Evolutionary conservation across 2,329 filamentous ascomycete species (phyloP).

Genomic region (Aspergillus chevalieri): DNA sequence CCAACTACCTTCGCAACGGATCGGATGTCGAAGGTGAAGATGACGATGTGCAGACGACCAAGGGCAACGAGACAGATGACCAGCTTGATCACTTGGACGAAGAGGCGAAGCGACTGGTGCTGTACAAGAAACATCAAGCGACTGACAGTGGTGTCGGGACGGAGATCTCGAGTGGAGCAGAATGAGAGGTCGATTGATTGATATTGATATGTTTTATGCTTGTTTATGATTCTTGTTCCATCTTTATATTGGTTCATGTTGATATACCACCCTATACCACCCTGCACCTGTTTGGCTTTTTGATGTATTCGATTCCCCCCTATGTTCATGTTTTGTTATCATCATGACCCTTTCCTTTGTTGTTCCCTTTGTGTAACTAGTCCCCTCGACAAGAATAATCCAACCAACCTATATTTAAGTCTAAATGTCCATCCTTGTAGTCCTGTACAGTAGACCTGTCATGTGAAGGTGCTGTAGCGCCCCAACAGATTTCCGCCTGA

Average conservation of each 20-base stretch:
- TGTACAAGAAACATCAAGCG: conserved; percentile 17
- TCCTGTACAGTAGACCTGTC: not conserved
- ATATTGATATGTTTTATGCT: conserved; percentile 12
- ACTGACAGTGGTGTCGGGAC: conserved; percentile 26
- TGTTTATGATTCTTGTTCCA: conserved; percentile 6
- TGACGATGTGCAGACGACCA: conserved; percentile 12
- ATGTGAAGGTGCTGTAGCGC: conserved; percentile 3
- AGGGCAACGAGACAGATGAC: conserved; percentile 8
- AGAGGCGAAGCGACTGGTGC: conserved; percentile 21
- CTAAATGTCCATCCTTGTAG: too few relatives aligned
- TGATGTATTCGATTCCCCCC: not conserved
- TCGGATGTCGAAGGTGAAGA: conserved; percentile 12
- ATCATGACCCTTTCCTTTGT: not conserved
- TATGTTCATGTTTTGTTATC: not conserved
- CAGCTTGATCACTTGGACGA: conserved; percentile 1
- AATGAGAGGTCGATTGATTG: conserved; percentile 6
- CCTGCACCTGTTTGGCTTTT: not conserved
- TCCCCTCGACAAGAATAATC: too few relatives aligned
- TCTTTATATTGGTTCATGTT: conserved; percentile 20
- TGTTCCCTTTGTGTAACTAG: not conserved
- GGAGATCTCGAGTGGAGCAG: conserved; percentile 18
- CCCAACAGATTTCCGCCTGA: conserved; percentile 12
- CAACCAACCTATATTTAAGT: too few relatives aligned
- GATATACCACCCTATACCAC: not conserved
- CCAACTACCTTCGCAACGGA: conserved; percentile 38